A percentile compares a stretch with the other conserved stretches of the same genome.
phyloP scores from a whole-genome alignment of 129 eudicot species.

The Daucus carota region DH1_v3.0 NC_030386.2:33428001-33428500 shows the following conservation, averaged over 20 bases:
- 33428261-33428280: not conserved
- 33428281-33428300: not conserved
- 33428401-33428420: constrained; percentile 1
- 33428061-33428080: constrained; percentile 47
- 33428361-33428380: not conserved
- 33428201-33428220: not conserved
- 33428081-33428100: constrained; percentile 26
- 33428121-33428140: constrained; percentile 15
- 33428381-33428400: not conserved
- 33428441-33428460: not conserved
- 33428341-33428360: not conserved
- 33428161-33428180: not conserved
- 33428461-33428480: not conserved
- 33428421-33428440: not conserved
- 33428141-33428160: not conserved
- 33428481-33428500: not conserved
- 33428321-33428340: constrained; percentile 3
- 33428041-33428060: constrained; percentile 53
- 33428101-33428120: constrained; percentile 11
- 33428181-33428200: not conserved
- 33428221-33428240: not conserved
- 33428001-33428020: constrained; percentile 87
- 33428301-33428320: not conserved
- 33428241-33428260: not conserved
- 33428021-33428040: constrained; percentile 90